Evolutionary conservation across 345 rosid species (phyloP).

Genomic region (Eutrema heterophyllum): DNA sequence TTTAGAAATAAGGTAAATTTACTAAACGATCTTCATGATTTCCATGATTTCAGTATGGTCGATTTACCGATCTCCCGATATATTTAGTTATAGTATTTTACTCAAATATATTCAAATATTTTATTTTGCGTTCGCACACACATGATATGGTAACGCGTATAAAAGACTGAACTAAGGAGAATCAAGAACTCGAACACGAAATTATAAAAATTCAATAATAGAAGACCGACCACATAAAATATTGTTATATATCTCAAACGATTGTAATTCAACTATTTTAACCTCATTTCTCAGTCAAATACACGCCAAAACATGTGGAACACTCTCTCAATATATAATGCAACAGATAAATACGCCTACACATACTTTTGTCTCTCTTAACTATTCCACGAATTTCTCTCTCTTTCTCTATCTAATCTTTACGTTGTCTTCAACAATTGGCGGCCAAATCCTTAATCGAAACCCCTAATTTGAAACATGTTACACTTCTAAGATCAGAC

Average conservation of each 20-base stretch:
- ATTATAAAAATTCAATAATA: not conserved
- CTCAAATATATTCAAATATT: not conserved
- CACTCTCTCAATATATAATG: not conserved
- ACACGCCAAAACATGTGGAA: constrained; percentile 29
- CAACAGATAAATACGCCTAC: not conserved
- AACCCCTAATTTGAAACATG: constrained; percentile 24
- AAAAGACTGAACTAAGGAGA: constrained; percentile 22
- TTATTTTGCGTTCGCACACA: not conserved
- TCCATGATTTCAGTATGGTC: too few relatives aligned
- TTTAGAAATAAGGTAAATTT: too few relatives aligned
- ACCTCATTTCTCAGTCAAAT: constrained; percentile 18
- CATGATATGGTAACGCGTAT: constrained; percentile 25
- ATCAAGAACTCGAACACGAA: not conserved
- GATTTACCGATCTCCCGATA: too few relatives aligned
- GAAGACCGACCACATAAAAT: constrained; percentile 18
- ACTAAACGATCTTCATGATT: too few relatives aligned
- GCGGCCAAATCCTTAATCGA: constrained; percentile 36
- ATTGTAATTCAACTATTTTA: constrained; percentile 15
- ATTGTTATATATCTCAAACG: constrained; percentile 9
- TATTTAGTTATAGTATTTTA: not conserved
- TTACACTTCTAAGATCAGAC: constrained; percentile 2
- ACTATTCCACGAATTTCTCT: not conserved
- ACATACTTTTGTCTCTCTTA: not conserved
- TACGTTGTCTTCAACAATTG: constrained; percentile 23
- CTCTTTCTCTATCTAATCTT: not conserved